Base-by-base conservation (phyloP, 1,139 yeast genomes). In the Martiniozyma asiatica region DNA sequence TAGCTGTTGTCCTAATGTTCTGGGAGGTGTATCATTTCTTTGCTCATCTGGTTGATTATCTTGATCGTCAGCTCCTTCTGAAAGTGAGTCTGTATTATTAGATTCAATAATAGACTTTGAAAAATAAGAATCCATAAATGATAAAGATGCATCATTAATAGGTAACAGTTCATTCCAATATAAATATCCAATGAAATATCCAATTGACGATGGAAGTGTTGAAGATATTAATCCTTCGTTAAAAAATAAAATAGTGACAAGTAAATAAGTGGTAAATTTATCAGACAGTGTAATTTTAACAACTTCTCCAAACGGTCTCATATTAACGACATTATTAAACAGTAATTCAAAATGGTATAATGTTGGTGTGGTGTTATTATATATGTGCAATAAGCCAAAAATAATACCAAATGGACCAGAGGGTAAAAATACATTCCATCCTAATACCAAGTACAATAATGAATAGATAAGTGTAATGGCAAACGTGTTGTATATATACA, bases 371-470 rank as follows among this genome's bases (percentile, higher is more conserved):
- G 59, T 56, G 10, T 60, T 55, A 24, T 68, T 68, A 48, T 69
- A 74, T 32, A 75, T 67, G 14, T 72, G 65, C 35, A 76, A 58
- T 22, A 78, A 50, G 2, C 79, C 73, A 33, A 77, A 69, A 7
- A 78, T 28, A 1, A 77, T 44, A 0, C 78, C 75, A 22, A 75
- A 58, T 3, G 87, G 84, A 0, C 92, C 92, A 0, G 82, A 60
- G 2, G 57, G 56, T 12, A 51, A 51, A 50, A 59, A 53, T 40
- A 59, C 24, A 53, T 50, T 46, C 30, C 49, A 32, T 5, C 51
- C 47, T 6, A 49, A 15, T 3, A 42, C n/a, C 3, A 36, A 30
- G 32, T 38, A 45, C 6, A 70, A 59, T 14, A 63, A 35, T 17
- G 61, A 52, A 50, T 71, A 53, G 5, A 47, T 22, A 3, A 55